phyloP scores from a whole-genome alignment of 495 filamentous ascomycete species.

The Saxophila tyrrhenica region DNA sequence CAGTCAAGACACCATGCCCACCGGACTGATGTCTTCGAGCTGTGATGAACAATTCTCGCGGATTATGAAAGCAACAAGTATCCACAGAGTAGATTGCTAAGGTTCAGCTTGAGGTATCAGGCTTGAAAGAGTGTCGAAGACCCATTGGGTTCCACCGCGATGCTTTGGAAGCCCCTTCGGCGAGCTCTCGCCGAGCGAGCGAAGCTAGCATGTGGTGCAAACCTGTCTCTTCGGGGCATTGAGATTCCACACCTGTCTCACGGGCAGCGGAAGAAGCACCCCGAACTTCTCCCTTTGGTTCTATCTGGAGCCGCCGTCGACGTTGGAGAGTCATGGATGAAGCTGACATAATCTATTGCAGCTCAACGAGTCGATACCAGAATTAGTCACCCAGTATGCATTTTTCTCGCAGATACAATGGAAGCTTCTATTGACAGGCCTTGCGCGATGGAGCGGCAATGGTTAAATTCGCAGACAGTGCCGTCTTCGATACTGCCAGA shows the following conservation, averaged over 20 bases:
- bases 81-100: not conserved
- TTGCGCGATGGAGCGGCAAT: not conserved
- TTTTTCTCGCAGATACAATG: not conserved
- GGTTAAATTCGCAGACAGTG: not conserved
- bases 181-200: not conserved
- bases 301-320: not conserved
- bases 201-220: not conserved
- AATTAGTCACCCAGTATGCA: not conserved
- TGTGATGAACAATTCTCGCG: too few species aligned
- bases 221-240: not conserved
- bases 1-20: too few species aligned
- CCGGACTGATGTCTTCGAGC: too few species aligned
- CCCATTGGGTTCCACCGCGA: not conserved
- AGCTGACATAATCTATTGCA: not conserved
- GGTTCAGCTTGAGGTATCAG: not conserved
- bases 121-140: not conserved
- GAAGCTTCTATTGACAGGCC: not conserved
- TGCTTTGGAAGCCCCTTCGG: not conserved
- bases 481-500: not conserved
- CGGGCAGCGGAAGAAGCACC: not conserved
- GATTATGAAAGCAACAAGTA: too few species aligned
- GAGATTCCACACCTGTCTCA: not conserved
- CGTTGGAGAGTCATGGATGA: not conserved
- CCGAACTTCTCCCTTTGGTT: not conserved
- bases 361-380: not conserved